Evolutionary conservation across 2,329 filamentous ascomycete genomes (phyloP), one percentile per base, ranked within the genome.

Genomic region (Pyricularia sp.): DNA sequence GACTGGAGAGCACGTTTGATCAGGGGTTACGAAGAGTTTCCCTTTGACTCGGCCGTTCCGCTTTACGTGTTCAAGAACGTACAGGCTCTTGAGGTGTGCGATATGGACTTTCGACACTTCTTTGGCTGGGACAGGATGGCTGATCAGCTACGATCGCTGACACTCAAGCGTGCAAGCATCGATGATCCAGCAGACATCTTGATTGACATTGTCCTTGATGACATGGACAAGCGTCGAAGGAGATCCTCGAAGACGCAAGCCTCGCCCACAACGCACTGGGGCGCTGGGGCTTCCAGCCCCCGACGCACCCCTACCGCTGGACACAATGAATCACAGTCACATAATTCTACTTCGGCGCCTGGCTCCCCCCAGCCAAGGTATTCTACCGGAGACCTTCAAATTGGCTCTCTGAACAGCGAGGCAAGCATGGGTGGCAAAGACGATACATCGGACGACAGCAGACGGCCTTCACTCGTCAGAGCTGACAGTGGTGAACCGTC

Each of bases 11-110:
- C 93, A 62, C 88, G 89, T 64, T 80, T 97, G 67, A 97, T 99
- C 70, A 85, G 88, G 69, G 93, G 93, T 31, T 97, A 94, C 73
- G 94, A 99, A 76, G 93, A 97, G 76, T 99, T 97, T 70, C 94
- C 94, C 2, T 97, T 97, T 75, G 94, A 99, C 76, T 96, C 91
- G 28, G 94, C 94, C 24, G 94, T 99, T 33, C 94, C 94, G 24
- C 81, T 99, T n/a, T 89, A 96, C 75, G 90, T 90, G 9, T 97
- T 99, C 84, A 97, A 99, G 78, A 99, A 97, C 70, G 80, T 97
- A 64, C 93, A 93, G 76, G 89, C 91, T 26, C 82, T 99, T 68
- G 94, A 99, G 75, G 90, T 99, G 64, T 93, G 88, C 77, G 93
- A 96, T 77, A 89, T 97, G 73, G 94, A 99, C 76, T 97, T 96